Evolutionary conservation across 176 grass and related monocot species (phyloP), one percentile per base, ranked within the genome.

Genomic region (Musa troglodytarum): DNA sequence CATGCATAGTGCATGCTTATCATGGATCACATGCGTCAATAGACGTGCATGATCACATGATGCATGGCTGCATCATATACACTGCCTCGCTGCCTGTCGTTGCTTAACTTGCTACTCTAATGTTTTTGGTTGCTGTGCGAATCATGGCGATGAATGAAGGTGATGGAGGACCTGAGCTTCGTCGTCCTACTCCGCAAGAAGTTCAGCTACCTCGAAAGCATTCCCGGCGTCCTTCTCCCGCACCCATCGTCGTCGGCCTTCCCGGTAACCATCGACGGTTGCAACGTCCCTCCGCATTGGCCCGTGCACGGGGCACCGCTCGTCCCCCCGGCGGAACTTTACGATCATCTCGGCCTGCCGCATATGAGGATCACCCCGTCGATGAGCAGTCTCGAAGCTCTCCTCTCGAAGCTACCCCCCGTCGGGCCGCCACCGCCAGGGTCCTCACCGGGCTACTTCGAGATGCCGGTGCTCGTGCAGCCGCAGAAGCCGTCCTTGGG

Each of bases 351-450:
- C 78, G 79, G 80, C 67, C 74, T 23, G 1, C 78, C 71, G 0
- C 34, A 43, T 3, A 78, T 88, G 79, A 84, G 89, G 75, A 89
- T 94, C 68, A 86, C 87, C 82, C 95, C 95, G 55, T 99, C 95
- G 1, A 99, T 99, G 95, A 99, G 95, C 83, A 94, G 95, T 81
- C 91, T 99, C 49, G 95, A 99, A 82, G 95, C 95, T 23, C 85
- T 99, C 76, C 90, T 99, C 66, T 92, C 95, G 49, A 99, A 94
- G 85, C 90, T 99, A 1, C 90, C 95, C 2, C 93, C 95, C 0
- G 95, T 99, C 58, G 86, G 87, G 49, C 86, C 90, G 10, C 75
- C 70, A 0, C 53, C 69, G 4, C 51, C 79, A 9, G 61, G 74
- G 9, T 65, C 78, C 50, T 74, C 85, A 11, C 61, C 80, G 11